Percentiles rank a stretch among this genome's conserved stretches.
phyloP scores from a whole-genome alignment of 2,329 filamentous ascomycete genomes.

The Aspergillus ibericus region DNA sequence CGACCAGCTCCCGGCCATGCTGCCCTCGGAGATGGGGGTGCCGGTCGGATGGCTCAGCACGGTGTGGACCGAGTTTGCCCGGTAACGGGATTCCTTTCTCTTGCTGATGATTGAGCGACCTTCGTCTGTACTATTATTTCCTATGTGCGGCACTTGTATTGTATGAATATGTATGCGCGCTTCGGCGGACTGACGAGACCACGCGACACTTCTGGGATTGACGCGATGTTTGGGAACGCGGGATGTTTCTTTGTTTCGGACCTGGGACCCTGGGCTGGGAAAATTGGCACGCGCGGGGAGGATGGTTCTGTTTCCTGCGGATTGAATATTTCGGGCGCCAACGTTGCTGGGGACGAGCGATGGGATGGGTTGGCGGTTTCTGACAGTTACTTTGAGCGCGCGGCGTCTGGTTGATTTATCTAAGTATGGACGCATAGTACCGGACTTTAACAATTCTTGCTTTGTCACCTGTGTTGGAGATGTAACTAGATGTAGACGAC shows the following conservation, averaged over 20 bases:
- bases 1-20: conserved; percentile 27
- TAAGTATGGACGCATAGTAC: background rate
- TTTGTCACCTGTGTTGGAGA: background rate
- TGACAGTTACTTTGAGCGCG: background rate
- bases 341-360: background rate
- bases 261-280: background rate
- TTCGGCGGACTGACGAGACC: conserved; percentile 16
- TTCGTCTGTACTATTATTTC: conserved; percentile 30
- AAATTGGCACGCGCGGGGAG: background rate
- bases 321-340: background rate
- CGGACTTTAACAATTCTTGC: background rate
- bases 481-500: background rate
- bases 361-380: background rate
- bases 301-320: background rate
- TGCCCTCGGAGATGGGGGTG: conserved; percentile 33
- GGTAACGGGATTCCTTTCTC: conserved; percentile 19
- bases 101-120: conserved; percentile 5
- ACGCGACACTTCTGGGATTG: conserved; percentile 9
- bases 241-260: background rate
- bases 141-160: conserved; percentile 25
- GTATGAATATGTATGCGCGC: conserved; percentile 25
- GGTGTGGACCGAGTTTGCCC: conserved; percentile 35
- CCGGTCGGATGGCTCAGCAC: conserved; percentile 39
- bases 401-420: background rate
- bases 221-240: background rate